Conservation (phyloP, 2,329 filamentous ascomycete species). For the Alternaria solani region DNA sequence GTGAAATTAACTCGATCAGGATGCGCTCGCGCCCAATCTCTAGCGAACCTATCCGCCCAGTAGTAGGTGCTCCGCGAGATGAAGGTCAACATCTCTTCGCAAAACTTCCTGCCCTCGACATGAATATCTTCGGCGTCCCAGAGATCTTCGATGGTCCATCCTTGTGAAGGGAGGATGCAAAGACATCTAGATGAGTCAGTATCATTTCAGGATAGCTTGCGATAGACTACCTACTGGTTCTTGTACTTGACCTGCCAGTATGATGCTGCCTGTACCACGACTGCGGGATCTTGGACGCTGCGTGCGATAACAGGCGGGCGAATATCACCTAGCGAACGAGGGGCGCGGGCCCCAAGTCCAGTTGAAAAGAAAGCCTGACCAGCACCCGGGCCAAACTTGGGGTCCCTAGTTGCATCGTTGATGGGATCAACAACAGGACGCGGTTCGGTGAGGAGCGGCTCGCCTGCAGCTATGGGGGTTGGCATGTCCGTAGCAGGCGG, state of each 20-base stretch:
- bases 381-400: conserved; percentile 12
- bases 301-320: conserved; percentile 36
- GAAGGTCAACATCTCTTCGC: conserved; percentile 38
- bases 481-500: conserved; percentile 3
- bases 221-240: neutral
- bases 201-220: no score
- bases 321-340: conserved; percentile 24
- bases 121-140: conserved; percentile 48
- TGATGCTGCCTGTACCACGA: conserved; percentile 30
- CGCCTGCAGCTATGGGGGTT: conserved; percentile 1
- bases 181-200: conserved; percentile 20
- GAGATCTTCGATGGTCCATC: conserved; percentile 42
- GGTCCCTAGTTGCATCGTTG: conserved; percentile 6
- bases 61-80: conserved; percentile 36
- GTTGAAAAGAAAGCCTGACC: conserved; percentile 43
- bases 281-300: conserved; percentile 25
- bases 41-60: conserved; percentile 29
- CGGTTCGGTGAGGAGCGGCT: conserved; percentile 7
- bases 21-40: conserved; percentile 32
- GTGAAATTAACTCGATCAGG: conserved; percentile 30
- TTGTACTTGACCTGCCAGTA: conserved; percentile 36
- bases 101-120: conserved; percentile 38
- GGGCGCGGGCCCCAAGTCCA: conserved; percentile 28
- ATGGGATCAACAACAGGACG: conserved; percentile 13
- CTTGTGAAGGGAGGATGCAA: conserved; percentile 37